Conservation (phyloP, 495 filamentous ascomycete genomes). For the Xeromyces bisporus region DNA sequence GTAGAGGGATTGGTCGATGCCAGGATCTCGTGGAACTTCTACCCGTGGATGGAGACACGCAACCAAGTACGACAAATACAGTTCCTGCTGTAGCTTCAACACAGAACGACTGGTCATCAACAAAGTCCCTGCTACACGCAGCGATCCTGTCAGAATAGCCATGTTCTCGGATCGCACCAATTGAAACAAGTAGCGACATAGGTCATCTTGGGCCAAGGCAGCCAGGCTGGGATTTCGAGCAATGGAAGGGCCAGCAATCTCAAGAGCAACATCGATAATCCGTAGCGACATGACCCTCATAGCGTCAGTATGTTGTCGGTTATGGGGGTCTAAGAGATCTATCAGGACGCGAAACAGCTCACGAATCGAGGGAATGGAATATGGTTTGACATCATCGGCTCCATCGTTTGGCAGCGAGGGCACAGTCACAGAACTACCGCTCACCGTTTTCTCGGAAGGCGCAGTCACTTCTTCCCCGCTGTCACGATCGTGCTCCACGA, state of each 20-base stretch:
- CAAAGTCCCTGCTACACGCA: constrained; percentile 81
- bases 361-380: constrained; percentile 81
- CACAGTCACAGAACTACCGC: constrained; percentile 28
- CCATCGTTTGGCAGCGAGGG: constrained; percentile 27
- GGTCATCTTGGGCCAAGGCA: constrained; percentile 73
- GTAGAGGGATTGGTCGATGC: constrained; percentile 83
- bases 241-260: constrained; percentile 92
- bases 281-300: constrained; percentile 95
- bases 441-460: constrained; percentile 23
- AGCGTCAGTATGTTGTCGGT: constrained; percentile 76
- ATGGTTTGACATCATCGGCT: constrained; percentile 55
- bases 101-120: constrained; percentile 83
- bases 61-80: constrained; percentile 87
- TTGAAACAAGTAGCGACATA: constrained; percentile 92
- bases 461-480: constrained; percentile 19
- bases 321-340: constrained; percentile 83
- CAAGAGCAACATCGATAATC: constrained; percentile 93
- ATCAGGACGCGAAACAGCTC: constrained; percentile 93
- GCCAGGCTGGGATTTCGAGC: constrained; percentile 84
- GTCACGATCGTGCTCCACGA: constrained; percentile 17
- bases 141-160: constrained; percentile 74
- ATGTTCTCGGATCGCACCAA: constrained; percentile 93
- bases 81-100: constrained; percentile 89
- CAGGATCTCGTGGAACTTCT: constrained; percentile 77
- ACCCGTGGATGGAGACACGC: constrained; percentile 84